A percentile compares a stretch with the other conserved stretches of the same genome.
phyloP scores from a whole-genome alignment of 371 early-diverging fungal genomes.

The Saksenaea oblongispora region DNA sequence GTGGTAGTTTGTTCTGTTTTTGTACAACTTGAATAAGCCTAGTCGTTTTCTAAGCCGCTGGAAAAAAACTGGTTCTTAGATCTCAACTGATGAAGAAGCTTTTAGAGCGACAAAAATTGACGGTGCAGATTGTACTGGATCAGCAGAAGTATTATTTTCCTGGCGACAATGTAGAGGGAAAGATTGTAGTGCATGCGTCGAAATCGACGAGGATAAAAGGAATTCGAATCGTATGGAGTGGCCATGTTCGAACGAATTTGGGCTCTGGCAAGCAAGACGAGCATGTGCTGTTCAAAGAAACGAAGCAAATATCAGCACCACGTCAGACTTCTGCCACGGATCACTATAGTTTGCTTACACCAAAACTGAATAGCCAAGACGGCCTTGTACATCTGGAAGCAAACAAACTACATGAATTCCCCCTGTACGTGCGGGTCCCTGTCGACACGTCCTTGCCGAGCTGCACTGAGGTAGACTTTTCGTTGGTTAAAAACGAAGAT shows the following conservation, averaged over 20 bases:
- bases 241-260: conserved; percentile 13
- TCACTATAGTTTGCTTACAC: not conserved
- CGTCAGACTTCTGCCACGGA: not conserved
- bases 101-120: not conserved
- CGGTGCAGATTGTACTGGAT: conserved; percentile 9
- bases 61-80: not conserved
- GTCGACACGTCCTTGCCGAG: conserved; percentile 24
- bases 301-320: not conserved
- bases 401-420: conserved; percentile 17
- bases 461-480: conserved; percentile 24
- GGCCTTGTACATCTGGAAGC: conserved; percentile 11
- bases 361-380: not conserved
- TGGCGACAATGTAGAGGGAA: conserved; percentile 14
- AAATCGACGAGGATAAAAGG: conserved; percentile 13
- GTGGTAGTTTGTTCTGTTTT: not conserved
- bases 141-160: conserved; percentile 19
- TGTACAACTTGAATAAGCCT: not conserved
- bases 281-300: conserved; percentile 12
- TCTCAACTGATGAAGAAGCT: not conserved
- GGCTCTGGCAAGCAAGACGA: conserved; percentile 13
- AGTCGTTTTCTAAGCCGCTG: not conserved
- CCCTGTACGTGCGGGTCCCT: conserved; percentile 21
- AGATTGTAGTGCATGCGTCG: conserved; percentile 8
- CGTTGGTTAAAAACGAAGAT: not conserved
- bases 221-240: conserved; percentile 13